These are phyloP conservation scores for Dendrobium nobile DNA, from an alignment of 106 monocot species.

Conservation along the genomic window DNA sequence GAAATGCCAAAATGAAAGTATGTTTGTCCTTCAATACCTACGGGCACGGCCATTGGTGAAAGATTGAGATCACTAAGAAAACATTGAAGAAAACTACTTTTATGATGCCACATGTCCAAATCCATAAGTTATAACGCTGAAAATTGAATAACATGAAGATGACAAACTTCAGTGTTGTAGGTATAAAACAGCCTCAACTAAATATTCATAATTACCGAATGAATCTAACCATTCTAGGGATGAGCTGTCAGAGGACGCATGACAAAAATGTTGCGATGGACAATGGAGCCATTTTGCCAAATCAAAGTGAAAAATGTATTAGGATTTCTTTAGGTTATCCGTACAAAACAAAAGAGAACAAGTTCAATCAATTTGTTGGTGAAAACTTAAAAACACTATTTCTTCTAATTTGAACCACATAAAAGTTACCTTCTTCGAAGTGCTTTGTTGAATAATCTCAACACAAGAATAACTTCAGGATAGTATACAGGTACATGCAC, in stretches of 20 bases:
- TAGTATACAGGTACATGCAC: slow-evolving; percentile 39
- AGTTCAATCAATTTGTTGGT: background rate
- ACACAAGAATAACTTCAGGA: slow-evolving; percentile 73
- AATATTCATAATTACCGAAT: background rate
- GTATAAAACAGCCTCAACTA: background rate
- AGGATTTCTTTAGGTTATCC: background rate
- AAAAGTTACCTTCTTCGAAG: slow-evolving; percentile 31
- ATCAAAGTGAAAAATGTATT: background rate
- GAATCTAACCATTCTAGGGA: background rate
- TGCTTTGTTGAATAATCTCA: slow-evolving; percentile 63
- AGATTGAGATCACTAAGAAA: background rate
- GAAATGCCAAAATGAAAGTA: background rate
- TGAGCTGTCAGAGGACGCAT: background rate
- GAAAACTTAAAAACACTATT: background rate
- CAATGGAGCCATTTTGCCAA: background rate
- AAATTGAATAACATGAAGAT: background rate
- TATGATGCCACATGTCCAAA: background rate
- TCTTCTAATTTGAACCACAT: background rate
- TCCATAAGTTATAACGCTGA: background rate
- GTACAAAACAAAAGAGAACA: background rate
- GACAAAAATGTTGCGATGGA: background rate
- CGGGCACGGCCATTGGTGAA: background rate
- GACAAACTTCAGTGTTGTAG: background rate
- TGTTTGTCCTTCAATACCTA: background rate
- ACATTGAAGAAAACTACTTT: background rate